Evolutionary conservation across 108 stramenopile species (phyloP), one percentile per base, ranked within the genome.

Genomic region (Schizochytrium sp.): DNA sequence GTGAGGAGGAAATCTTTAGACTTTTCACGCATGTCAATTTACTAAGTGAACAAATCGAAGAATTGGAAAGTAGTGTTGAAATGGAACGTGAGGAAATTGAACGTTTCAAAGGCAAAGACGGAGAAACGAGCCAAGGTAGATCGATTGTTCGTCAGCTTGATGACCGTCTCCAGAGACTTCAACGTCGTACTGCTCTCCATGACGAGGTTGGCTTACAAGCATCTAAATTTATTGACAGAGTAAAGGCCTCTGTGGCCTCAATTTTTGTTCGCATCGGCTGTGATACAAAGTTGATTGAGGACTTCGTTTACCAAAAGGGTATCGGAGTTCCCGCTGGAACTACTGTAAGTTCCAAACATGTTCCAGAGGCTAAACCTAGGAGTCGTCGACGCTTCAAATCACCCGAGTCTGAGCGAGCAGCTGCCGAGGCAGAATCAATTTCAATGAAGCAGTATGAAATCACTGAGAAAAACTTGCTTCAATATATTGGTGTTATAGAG

Each of bases 241-340:
- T 83, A 47, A 83, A 83, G 47, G 47, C 76, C 47, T 83, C 76
- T 56, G 76, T 83, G 13, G 76, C 76, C 15, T 83, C 76, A 12
- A 46, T 83, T 38, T 83, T 83, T 83, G 76, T 83, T 40, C 76
- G 76, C 53, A 83, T 83, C 47, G 76, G 76, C 17, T 83, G 76
- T 40, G 76, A 83, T 53, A 83, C 76, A n/a, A 83, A 83, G 53
- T 40, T 83, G 28, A 83, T 83, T 3, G 76, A 83, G 8, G 55
- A 83, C 76, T 83, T 83, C 28, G 76, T 83, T 38, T 47, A 10
- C 5, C 47, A 83, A n/a, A 55, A 10, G 19, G 59, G 59, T 19
- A 60, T 60, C 15, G 76, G 76, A 50, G n/a, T 53, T n/a, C 76
- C 49, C 47, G 76, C 47, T 5, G 28, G 50, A 5, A 38, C 55